phyloP scores from a whole-genome alignment of 1,139 yeast species.

The Geotrichum restrictum region DNA sequence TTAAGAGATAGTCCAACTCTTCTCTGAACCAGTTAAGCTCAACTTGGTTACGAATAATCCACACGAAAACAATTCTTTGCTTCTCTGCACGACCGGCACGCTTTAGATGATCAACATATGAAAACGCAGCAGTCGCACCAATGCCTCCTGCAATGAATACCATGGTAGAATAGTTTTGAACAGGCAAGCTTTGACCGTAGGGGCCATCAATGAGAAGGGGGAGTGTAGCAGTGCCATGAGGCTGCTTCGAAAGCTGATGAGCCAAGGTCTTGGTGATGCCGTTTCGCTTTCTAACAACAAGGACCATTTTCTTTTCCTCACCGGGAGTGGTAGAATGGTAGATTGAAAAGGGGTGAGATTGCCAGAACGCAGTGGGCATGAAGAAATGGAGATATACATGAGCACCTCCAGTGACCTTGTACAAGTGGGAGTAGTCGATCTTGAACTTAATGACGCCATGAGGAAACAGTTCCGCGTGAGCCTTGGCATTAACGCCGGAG shows the following conservation, averaged over 20 bases:
- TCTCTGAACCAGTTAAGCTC: slow-evolving; percentile 50
- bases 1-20: slow-evolving; percentile 43
- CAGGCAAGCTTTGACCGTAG: slow-evolving; percentile 49
- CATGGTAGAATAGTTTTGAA: slow-evolving; percentile 48
- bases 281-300: slow-evolving; percentile 36
- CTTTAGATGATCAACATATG: slow-evolving; percentile 29
- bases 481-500: slow-evolving; percentile 43
- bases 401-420: slow-evolving; percentile 53
- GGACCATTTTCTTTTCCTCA: slow-evolving; percentile 31
- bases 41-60: slow-evolving; percentile 51
- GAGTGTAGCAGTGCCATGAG: slow-evolving; percentile 19
- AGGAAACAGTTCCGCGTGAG: slow-evolving; percentile 35
- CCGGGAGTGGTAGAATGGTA: slow-evolving; percentile 34
- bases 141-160: slow-evolving; percentile 61
- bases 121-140: slow-evolving; percentile 55
- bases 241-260: slow-evolving; percentile 14
- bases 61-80: slow-evolving; percentile 44
- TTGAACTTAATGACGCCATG: slow-evolving; percentile 31
- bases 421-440: slow-evolving; percentile 32
- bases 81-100: slow-evolving; percentile 24
- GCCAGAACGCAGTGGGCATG: slow-evolving; percentile 47
- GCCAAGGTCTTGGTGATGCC: slow-evolving; percentile 31
- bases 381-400: slow-evolving; percentile 57
- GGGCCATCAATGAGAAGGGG: slow-evolving; percentile 54
- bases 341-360: slow-evolving; percentile 67